Conservation (phyloP, 345 rosid genomes). For the Toxicodendron radicans region DNA sequence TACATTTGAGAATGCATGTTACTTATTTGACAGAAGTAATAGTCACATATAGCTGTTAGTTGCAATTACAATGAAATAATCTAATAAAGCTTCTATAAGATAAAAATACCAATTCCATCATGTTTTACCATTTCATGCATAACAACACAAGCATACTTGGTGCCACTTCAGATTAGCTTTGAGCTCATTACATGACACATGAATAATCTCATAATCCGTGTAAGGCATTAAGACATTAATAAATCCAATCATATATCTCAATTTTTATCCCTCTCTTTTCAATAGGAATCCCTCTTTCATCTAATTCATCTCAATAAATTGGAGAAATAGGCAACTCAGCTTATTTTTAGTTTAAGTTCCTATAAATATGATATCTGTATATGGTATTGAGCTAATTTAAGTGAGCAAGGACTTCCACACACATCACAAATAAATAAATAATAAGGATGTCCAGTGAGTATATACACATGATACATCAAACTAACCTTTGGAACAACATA, state of each 20-base stretch:
- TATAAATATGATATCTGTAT: neutral
- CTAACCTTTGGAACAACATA: conserved; percentile 91
- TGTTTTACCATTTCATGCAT: neutral
- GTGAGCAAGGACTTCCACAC: neutral
- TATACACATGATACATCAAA: conserved; percentile 7
- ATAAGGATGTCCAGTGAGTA: neutral
- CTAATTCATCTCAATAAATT: neutral
- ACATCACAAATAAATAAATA: neutral
- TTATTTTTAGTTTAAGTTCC: neutral
- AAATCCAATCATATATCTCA: neutral
- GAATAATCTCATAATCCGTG: neutral
- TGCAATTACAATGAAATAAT: neutral
- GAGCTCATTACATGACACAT: neutral
- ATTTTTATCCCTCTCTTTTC: neutral
- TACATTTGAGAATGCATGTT: neutral
- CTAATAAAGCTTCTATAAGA: neutral
- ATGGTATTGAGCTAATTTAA: conserved; percentile 3
- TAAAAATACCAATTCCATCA: neutral
- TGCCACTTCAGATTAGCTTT: neutral
- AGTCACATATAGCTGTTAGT: neutral
- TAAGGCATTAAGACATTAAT: neutral
- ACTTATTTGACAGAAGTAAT: neutral
- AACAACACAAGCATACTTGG: too few relatives aligned
- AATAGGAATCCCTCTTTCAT: neutral
- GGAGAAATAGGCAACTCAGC: too few relatives aligned